Base-by-base conservation (phyloP, 108 stramenopile genomes). In the Cyclostephanos invisitatus region DNA sequence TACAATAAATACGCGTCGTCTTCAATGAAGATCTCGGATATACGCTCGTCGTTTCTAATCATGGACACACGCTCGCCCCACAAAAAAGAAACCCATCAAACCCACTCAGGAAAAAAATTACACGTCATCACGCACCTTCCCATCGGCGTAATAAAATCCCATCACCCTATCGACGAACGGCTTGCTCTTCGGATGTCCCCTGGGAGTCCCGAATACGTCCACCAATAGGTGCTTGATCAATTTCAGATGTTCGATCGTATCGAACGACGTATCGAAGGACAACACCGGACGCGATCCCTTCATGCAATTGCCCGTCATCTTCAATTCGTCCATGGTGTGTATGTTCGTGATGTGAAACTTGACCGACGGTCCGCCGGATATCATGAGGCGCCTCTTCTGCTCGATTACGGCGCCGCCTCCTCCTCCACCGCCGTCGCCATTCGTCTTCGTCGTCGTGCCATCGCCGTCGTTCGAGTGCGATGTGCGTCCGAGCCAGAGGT, bases 251-350 rank as follows among this genome's bases (percentile, higher is more conserved):
- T 80, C 80, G 17, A 82, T 21, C 20, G 62, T 66, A 11, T 89
- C 81, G 76, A 98, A 99, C 12, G 86, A 70, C 21, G 81, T 80
- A 78, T 98, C 98, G 77, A 99, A 99, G 44, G 95, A 85, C 47
- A 99, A 81, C 9, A 99, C 75, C 10, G 99, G 98, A 59, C 99
- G 93, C 59, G 96, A 96, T 9, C 98, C 96, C 70, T 84, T 88
- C 88, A 96, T 89, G 77, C 96, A 97, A 75, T 99, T 99, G 10
- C 99, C 99, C 21, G 98, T 98, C 28, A 99, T 77, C 65, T 89
- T 86, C 25, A 99, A 87, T 82, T 99, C 99, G 83, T 99, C 99
- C 98, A 99, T 98, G 48, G 99, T 99, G 80, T 99, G 99, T 55
- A 98, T 88, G 83, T 99, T 99, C 20, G 92, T 82, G 2, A 99